Percentiles rank a stretch among this genome's conserved stretches.
Conservation (phyloP, 345 rosid genomes). For the Eucalyptus camaldulensis region DNA sequence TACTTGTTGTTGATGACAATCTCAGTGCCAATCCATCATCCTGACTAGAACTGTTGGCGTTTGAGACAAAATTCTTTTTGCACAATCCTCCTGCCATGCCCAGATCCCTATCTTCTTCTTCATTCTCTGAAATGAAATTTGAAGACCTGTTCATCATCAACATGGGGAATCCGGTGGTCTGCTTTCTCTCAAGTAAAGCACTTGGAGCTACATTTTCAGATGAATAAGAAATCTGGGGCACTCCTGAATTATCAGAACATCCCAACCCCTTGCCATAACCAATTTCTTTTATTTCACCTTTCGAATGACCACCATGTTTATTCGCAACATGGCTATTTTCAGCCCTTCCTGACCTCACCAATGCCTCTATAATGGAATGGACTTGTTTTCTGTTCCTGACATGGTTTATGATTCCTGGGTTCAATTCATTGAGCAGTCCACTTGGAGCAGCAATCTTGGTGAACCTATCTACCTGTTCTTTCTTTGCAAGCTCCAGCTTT, state of each 20-base stretch:
- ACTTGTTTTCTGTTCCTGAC: conserved; percentile 87
- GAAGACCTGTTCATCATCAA: conserved; percentile 1
- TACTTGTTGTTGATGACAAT: conserved; percentile 33
- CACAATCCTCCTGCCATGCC: conserved; percentile 14
- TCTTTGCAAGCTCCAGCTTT: conserved; percentile 65
- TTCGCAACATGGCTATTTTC: conserved; percentile 8
- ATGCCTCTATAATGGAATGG: conserved; percentile 74
- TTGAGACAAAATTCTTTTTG: background rate
- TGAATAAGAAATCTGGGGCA: conserved; percentile 6
- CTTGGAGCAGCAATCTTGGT: conserved; percentile 84
- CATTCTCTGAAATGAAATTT: conserved; percentile 2
- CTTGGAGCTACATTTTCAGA: conserved; percentile 8
- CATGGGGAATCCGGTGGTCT: conserved; percentile 1
- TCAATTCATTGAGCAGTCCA: conserved; percentile 75
- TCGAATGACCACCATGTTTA: conserved; percentile 10
- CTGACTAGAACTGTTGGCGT: conserved; percentile 5
- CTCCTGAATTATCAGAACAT: conserved; percentile 10
- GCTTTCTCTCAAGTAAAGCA: conserved; percentile 13
- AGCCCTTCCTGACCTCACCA: conserved; percentile 47
- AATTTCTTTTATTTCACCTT: conserved; percentile 15
- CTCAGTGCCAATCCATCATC: conserved; percentile 31
- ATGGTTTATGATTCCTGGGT: conserved; percentile 89
- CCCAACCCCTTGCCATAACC: conserved; percentile 1
- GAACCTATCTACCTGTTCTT: conserved; percentile 68
- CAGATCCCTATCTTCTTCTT: conserved; percentile 10